Percentiles rank a stretch among this genome's conserved stretches.
Conservation (phyloP, 1,284 basidiomycete genomes). For the Leccinum fuscescens region DNA sequence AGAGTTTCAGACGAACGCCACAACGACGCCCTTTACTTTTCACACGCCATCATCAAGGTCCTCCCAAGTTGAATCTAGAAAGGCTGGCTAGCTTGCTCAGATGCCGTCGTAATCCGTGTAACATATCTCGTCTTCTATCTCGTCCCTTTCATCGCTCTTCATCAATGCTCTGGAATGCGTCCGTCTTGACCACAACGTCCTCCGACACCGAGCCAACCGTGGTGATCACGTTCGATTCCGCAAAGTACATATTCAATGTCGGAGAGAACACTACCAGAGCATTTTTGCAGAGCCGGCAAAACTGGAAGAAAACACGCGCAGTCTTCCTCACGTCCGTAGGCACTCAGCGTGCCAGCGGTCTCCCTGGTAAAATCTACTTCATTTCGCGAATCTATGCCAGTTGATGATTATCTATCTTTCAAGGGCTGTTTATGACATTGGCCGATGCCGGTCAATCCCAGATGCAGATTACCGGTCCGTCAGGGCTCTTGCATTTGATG, state of each 20-base stretch:
- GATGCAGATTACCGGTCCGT: slow-evolving; percentile 70
- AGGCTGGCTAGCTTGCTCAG: slow-evolving; percentile 28
- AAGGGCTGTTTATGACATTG: slow-evolving; percentile 80
- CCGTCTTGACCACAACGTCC: slow-evolving; percentile 53
- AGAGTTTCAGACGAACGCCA: background rate
- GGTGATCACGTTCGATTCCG: slow-evolving; percentile 71
- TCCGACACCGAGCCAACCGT: slow-evolving; percentile 80
- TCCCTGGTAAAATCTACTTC: slow-evolving; percentile 58
- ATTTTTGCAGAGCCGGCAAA: slow-evolving; percentile 64
- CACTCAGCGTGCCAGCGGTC: slow-evolving; percentile 61
- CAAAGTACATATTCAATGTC: slow-evolving; percentile 84
- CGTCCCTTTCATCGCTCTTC: slow-evolving; percentile 21
- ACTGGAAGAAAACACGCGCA: slow-evolving; percentile 63
- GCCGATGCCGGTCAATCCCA: slow-evolving; percentile 67
- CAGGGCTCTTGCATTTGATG: slow-evolving; percentile 66
- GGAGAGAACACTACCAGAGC: slow-evolving; percentile 79
- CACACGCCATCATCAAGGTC: background rate
- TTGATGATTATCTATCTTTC: background rate
- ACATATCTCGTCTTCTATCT: slow-evolving; percentile 19
- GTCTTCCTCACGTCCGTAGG: slow-evolving; percentile 74
- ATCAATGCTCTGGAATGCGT: slow-evolving; percentile 59
- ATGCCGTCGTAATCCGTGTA: slow-evolving; percentile 33
- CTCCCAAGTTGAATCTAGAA: background rate
- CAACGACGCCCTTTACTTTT: background rate
- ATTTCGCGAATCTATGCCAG: background rate